A percentile compares a stretch with the other conserved stretches of the same genome.
These are phyloP conservation scores for Backusella psychrophila DNA, from an alignment of 192 early-diverging fungal species.

Conservation along the genomic window DNA sequence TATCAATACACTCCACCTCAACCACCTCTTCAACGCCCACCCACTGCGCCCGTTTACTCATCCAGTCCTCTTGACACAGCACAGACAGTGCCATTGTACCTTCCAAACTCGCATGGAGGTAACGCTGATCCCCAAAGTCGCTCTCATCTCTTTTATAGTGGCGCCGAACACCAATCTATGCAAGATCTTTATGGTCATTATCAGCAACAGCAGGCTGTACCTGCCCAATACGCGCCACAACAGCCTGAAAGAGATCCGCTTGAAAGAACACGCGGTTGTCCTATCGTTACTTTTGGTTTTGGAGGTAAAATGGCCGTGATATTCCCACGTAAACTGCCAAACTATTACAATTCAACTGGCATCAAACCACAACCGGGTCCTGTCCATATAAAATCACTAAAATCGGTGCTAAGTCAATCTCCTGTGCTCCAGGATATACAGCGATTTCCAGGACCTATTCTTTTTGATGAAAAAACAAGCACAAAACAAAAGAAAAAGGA, in stretches of 20 bases:
- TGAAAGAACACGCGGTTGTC: conserved; percentile 47
- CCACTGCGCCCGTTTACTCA: conserved; percentile 11
- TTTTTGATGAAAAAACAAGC: conserved; percentile 49
- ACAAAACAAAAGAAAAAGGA: conserved; percentile 50
- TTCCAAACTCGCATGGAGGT: neutral
- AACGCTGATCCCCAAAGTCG: conserved; percentile 1
- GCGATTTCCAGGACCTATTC: conserved; percentile 54
- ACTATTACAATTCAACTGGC: conserved; percentile 32
- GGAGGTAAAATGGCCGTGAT: conserved; percentile 67
- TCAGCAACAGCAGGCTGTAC: neutral
- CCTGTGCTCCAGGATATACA: conserved; percentile 22
- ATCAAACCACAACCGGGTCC: conserved; percentile 11
- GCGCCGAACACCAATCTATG: conserved; percentile 10
- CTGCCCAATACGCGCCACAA: neutral
- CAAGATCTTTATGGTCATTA: conserved; percentile 1
- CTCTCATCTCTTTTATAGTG: conserved; percentile 7
- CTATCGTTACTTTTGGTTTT: conserved; percentile 72
- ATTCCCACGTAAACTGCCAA: conserved; percentile 61
- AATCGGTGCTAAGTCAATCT: conserved; percentile 31
- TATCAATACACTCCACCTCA: neutral
- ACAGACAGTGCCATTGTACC: neutral
- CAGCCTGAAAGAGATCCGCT: conserved; percentile 34
- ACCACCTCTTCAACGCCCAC: conserved; percentile 4
- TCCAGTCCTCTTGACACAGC: neutral
- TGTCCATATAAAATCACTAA: conserved; percentile 48